A percentile compares a stretch with the other conserved stretches of the same genome.
phyloP scores from a whole-genome alignment of 768 basidiomycete genomes.

The Lactarius deliciosus region DNA sequence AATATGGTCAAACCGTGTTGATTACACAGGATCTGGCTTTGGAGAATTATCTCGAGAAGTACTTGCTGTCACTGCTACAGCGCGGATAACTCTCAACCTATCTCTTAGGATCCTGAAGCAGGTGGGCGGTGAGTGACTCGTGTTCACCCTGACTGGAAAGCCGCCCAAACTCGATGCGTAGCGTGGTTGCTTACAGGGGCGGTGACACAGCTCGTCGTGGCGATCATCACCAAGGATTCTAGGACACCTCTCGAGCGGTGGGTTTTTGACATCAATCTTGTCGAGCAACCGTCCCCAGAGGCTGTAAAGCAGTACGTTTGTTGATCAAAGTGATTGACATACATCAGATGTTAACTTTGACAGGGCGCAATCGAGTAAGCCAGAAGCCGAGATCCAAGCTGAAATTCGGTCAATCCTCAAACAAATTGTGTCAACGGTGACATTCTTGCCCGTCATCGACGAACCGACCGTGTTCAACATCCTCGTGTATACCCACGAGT shows the following conservation, averaged over 20 bases:
- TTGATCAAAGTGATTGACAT: slow-evolving; percentile 13
- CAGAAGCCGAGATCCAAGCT: slow-evolving; percentile 88
- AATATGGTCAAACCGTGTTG: slow-evolving; percentile 94
- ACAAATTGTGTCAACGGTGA: slow-evolving; percentile 96
- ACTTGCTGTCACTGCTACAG: slow-evolving; percentile 20
- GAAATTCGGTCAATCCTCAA: slow-evolving; percentile 98
- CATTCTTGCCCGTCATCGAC: slow-evolving; percentile 93
- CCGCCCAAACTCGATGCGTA: slow-evolving; percentile 36
- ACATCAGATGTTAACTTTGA: slow-evolving; percentile 33
- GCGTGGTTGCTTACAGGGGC: slow-evolving; percentile 94
- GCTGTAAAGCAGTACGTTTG: slow-evolving; percentile 45
- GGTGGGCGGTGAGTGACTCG: slow-evolving; percentile 71
- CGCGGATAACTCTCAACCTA: slow-evolving; percentile 11
- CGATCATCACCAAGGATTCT: slow-evolving; percentile 94
- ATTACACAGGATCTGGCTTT: slow-evolving; percentile 92
- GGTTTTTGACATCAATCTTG: slow-evolving; percentile 94
- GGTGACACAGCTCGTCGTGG: slow-evolving; percentile 91
- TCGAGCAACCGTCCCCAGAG: slow-evolving; percentile 57
- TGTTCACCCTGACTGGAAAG: background rate
- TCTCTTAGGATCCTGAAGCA: slow-evolving; percentile 79
- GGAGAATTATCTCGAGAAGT: slow-evolving; percentile 91
- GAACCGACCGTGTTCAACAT: slow-evolving; percentile 98
- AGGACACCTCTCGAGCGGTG: slow-evolving; percentile 91
- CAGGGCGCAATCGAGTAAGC: slow-evolving; percentile 52
- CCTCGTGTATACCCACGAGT: slow-evolving; percentile 90